Evolutionary conservation across 352 stramenopile species (phyloP), one percentile per base, ranked within the genome.

Genomic region (Pythium pyrilobum): DNA sequence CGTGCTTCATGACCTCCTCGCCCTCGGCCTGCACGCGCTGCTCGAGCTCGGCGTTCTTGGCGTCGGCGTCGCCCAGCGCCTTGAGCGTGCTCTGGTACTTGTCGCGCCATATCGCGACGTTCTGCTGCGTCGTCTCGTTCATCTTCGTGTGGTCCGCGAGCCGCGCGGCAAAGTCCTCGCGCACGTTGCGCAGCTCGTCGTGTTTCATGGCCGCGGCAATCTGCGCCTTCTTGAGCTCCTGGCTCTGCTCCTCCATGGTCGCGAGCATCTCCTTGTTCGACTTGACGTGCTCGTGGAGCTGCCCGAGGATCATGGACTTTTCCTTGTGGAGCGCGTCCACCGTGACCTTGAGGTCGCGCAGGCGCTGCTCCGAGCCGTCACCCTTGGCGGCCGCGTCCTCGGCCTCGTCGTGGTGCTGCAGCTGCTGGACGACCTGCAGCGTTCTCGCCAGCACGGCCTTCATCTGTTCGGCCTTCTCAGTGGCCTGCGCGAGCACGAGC

Each of bases 1-100:
- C 75, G 43, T 82, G 72, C 50, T 85, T 84, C n/a, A 73, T 52
- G 18, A 89, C 67, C 47, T 87, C 79, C 24, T 83, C 76, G 5
- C 37, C 58, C 18, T 83, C 68, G 1, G 51, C 49, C 27, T 69
- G 54, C 13, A 75, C 47, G 23, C 72, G 76, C n/a, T 54, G 43
- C 47, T 87, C 79, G 8, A 87, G 61, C 21, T 89, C 72, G 3
- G 56, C 15, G 1, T 72, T 56, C 31, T 62, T 65, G 5, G 62
- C 50, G 20, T 89, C 74, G 0, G 59, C 51, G 15, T 69, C 55
- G 0, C 62, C 61, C 8, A 63, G 59, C 11, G 57, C 54, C 49
- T 86, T 84, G 8, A 66, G 40, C 44, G 61, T 68, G 3, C 28
- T 53, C 28, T 87, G 73, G 31, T 59, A 74, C 40, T 86, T 87